phyloP scores from a whole-genome alignment of 2,329 filamentous ascomycete genomes.

The Fusarium nematophilum region DNA sequence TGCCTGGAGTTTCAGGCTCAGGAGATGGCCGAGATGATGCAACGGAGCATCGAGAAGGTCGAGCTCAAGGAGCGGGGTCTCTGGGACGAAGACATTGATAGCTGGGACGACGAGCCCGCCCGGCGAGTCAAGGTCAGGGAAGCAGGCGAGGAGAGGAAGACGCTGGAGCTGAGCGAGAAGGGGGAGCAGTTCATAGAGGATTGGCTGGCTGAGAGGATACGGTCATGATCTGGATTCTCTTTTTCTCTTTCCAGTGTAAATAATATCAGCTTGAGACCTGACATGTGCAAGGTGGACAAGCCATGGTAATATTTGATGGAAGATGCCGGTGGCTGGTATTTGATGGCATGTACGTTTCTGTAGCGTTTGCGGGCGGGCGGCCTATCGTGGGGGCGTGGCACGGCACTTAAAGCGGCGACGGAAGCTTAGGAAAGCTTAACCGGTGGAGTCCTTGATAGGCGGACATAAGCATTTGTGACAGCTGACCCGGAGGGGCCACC shows the following conservation, averaged over 20 bases:
- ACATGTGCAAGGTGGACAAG: no score
- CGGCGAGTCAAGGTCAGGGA: conserved; percentile 54
- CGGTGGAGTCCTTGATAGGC: conserved; percentile 27
- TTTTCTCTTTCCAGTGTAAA: not conserved
- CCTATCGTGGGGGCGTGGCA: conserved; percentile 14
- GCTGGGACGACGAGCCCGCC: conserved; percentile 48
- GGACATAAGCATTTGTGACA: no score
- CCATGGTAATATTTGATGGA: not conserved
- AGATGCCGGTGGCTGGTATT: not conserved
- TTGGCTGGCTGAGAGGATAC: conserved; percentile 46
- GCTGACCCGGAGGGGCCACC: no score
- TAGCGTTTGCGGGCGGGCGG: no score
- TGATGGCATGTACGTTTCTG: not conserved
- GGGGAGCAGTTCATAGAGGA: conserved; percentile 43
- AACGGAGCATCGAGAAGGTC: conserved; percentile 58
- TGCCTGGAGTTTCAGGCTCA: conserved; percentile 59
- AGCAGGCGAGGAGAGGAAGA: conserved; percentile 47
- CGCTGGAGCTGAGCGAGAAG: conserved; percentile 41
- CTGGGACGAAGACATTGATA: conserved; percentile 55
- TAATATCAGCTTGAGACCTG: no score
- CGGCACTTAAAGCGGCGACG: conserved; percentile 28
- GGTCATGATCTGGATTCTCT: not conserved
- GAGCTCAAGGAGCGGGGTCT: conserved; percentile 57
- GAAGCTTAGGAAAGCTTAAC: conserved; percentile 39
- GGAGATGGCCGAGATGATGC: conserved; percentile 61